Conservation (phyloP, 306 rosid species). For the Cicer cuneatum region DNA sequence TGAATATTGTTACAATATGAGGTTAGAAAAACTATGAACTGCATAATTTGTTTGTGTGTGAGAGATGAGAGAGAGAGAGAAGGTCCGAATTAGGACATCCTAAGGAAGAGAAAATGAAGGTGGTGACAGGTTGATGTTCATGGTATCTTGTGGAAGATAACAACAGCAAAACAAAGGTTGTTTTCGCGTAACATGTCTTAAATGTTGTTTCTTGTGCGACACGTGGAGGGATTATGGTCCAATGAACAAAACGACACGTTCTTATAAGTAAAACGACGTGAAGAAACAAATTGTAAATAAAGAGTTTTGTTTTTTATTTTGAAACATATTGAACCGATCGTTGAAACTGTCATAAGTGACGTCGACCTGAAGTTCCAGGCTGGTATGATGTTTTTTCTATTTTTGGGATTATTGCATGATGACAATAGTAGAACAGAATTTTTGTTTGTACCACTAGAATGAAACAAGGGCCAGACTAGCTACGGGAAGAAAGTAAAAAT, state of each 20-base stretch:
- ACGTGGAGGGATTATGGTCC: constrained; percentile 29
- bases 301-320: no score
- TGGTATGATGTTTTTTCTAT: no score
- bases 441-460: no score
- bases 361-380: constrained; percentile 12
- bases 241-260: constrained; percentile 9
- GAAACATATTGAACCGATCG: background rate
- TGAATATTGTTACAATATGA: background rate
- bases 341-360: background rate
- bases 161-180: constrained; percentile 54
- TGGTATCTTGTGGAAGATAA: constrained; percentile 16
- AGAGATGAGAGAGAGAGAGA: background rate
- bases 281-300: background rate
- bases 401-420: no score
- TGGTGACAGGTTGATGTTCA: background rate
- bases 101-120: constrained; percentile 37
- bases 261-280: background rate
- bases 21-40: background rate
- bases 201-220: constrained; percentile 17
- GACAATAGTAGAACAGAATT: no score
- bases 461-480: no score
- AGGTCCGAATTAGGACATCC: constrained; percentile 13
- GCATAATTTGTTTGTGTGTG: background rate
- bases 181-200: constrained; percentile 29
- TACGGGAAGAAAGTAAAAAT: no score